These are phyloP conservation scores for Saccharomyces paradoxus DNA, from an alignment of 805 yeast species.

Conservation along the genomic window DNA sequence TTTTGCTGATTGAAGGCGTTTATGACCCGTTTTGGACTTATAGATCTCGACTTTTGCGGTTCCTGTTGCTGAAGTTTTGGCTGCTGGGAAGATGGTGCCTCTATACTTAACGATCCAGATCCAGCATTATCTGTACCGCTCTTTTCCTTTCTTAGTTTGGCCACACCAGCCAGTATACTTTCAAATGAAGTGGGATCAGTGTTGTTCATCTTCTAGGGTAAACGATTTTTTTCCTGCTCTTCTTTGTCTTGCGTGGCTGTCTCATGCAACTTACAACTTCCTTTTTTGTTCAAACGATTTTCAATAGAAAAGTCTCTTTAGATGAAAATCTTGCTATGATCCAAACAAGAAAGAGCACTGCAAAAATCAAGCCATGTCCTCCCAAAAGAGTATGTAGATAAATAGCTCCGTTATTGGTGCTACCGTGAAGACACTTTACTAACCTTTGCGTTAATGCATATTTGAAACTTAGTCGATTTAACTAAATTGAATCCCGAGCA, in stretches of 20 bases:
- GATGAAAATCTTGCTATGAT: not conserved
- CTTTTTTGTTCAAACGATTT: conserved; percentile 1
- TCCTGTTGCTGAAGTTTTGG: not conserved
- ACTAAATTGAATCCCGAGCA: conserved; percentile 74
- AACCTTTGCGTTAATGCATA: not conserved
- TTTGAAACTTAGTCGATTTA: conserved; percentile 45
- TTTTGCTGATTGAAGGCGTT: conserved; percentile 17
- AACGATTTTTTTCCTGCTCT: not conserved
- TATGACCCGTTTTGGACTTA: conserved; percentile 3
- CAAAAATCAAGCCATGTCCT: conserved; percentile 14
- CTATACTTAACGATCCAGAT: not conserved
- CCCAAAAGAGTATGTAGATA: conserved; percentile 24
- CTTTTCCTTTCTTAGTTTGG: conserved; percentile 44
- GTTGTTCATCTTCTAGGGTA: conserved; percentile 18
- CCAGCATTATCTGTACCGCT: conserved; percentile 5
- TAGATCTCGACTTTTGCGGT: not conserved
- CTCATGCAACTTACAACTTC: not conserved
- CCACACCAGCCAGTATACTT: conserved; percentile 63
- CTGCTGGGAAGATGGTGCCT: not conserved
- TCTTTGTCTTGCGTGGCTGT: not conserved
- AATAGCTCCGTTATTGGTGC: not conserved
- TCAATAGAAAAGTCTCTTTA: conserved; percentile 1
- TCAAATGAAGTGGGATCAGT: conserved; percentile 58
- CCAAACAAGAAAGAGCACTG: not conserved
- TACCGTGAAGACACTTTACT: not conserved